Evolutionary conservation across 768 basidiomycete species (phyloP), one percentile per base, ranked within the genome.

Genomic region (Phlebiopsis flavidoalba): DNA sequence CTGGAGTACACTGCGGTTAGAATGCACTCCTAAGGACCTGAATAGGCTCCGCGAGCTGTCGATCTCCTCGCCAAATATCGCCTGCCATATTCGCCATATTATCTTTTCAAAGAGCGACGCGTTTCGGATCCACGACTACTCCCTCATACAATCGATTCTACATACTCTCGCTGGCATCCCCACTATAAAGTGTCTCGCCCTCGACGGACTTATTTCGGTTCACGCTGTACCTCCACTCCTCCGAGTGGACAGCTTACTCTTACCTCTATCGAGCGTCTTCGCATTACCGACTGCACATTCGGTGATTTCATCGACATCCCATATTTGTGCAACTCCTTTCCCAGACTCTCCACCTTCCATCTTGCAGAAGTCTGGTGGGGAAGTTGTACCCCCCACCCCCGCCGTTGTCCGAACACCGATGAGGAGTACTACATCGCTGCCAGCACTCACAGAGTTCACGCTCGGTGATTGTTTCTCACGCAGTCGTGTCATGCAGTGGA

Each of bases 291-390:
- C 24, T 62, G 61, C 53, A 50, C 61, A 17, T 62, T 62, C 52
- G 57, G 52, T 48, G 45, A 24, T 33, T 62, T 62, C 47, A 51
- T 4, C 11, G 40, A 43, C 45, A 57, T 62, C 3, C 40, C 21
- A 26, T 17, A 50, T 3, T 51, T 62, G 17, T 58, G 61, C 35
- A 15, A 26, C 40, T n/a, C 40, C 1, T 62, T 62, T 22, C 61
- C 61, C 8, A 3, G 17, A 17, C 53, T 62, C 11, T 2, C 48
- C 10, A 21, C 35, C 8, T 17, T 62, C 21, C 61, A 55, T 11
- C 58, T 62, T 33, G 61, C 58, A 35, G 61, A 57, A 8, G 57
- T 62, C 4, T 62, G 61, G 61, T 62, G 61, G 61, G 61, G 61
- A 7, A 35, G 53, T 21, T 62, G 57, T 57, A 51, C 45, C 11